Evolutionary conservation across 495 filamentous ascomycete species (phyloP).

Genomic region (Aspergillus nanangensis): DNA sequence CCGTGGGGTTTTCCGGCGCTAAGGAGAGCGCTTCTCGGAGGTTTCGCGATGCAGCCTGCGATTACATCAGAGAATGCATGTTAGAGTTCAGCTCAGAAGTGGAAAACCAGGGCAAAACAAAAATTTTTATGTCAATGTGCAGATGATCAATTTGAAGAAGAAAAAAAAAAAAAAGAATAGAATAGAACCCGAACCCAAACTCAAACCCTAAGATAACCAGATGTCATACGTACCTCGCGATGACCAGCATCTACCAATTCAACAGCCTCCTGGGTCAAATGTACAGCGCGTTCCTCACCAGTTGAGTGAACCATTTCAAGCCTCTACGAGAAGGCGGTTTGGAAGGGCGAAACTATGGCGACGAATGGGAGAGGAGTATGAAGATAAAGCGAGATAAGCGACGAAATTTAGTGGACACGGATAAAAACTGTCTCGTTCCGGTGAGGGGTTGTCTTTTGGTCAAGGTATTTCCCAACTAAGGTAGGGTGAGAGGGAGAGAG

Average conservation of each 20-base stretch:
- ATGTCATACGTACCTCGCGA: constrained; percentile 35
- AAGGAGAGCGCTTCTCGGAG: constrained; percentile 61
- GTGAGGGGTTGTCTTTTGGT: neutral
- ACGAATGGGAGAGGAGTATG: constrained; percentile 4
- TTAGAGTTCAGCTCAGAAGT: no score
- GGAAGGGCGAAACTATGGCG: constrained; percentile 4
- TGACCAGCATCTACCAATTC: constrained; percentile 46
- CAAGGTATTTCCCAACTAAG: no score
- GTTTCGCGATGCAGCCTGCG: constrained; percentile 52
- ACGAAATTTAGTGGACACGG: constrained; percentile 2
- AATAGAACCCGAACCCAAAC: neutral
- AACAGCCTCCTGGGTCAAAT: constrained; percentile 46
- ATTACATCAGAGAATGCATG: constrained; percentile 6
- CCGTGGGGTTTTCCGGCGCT: constrained; percentile 49
- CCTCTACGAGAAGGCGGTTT: constrained; percentile 12
- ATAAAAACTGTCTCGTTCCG: neutral
- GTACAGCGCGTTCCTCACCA: constrained; percentile 45
- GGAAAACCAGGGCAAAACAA: no score
- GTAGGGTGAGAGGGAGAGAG: no score
- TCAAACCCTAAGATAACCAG: neutral
- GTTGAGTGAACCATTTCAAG: constrained; percentile 46
- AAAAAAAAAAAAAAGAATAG: neutral
- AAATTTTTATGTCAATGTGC: no score
- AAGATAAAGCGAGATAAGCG: constrained; percentile 6
- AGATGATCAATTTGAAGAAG: neutral